Conservation (phyloP, 768 basidiomycete species). For the Leccinum incarnatum region DNA sequence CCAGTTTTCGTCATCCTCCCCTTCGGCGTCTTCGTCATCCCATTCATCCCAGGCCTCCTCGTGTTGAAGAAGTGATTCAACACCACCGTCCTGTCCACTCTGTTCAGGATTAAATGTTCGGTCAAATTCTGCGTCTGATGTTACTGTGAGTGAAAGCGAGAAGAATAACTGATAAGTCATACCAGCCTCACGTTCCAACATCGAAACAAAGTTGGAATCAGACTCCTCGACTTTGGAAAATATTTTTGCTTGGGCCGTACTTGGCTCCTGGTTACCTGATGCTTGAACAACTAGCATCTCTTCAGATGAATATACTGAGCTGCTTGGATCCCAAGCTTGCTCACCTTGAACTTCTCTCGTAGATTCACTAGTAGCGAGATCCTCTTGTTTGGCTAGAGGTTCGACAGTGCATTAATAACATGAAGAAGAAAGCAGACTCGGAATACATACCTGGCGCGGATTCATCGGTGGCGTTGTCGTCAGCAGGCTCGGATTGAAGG, state of each 20-base stretch:
- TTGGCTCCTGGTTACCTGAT: slow-evolving; percentile 15
- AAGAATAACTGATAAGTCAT: neutral
- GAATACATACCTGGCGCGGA: slow-evolving; percentile 9
- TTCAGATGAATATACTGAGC: slow-evolving; percentile 1
- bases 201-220: slow-evolving; percentile 26
- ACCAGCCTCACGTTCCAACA: slow-evolving; percentile 33
- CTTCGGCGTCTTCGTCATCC: slow-evolving; percentile 41
- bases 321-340: neutral
- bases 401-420: slow-evolving; percentile 1
- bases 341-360: slow-evolving; percentile 11
- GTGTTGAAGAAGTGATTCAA: slow-evolving; percentile 15
- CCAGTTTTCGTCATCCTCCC: slow-evolving; percentile 44
- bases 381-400: slow-evolving; percentile 9
- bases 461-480: neutral
- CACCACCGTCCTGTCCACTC: slow-evolving; percentile 16
- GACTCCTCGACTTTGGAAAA: slow-evolving; percentile 26
- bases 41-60: slow-evolving; percentile 31
- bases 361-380: slow-evolving; percentile 1
- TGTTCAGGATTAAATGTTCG: slow-evolving; percentile 18
- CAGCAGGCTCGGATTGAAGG: slow-evolving; percentile 8
- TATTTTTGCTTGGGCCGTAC: slow-evolving; percentile 1
- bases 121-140: slow-evolving; percentile 27
- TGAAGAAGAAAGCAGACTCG: neutral
- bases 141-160: slow-evolving; percentile 6
- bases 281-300: slow-evolving; percentile 1